Percentiles rank a stretch among this genome's conserved stretches.
phyloP scores from a whole-genome alignment of 2,329 filamentous ascomycete species.

The Chaetomium sp. region DNA sequence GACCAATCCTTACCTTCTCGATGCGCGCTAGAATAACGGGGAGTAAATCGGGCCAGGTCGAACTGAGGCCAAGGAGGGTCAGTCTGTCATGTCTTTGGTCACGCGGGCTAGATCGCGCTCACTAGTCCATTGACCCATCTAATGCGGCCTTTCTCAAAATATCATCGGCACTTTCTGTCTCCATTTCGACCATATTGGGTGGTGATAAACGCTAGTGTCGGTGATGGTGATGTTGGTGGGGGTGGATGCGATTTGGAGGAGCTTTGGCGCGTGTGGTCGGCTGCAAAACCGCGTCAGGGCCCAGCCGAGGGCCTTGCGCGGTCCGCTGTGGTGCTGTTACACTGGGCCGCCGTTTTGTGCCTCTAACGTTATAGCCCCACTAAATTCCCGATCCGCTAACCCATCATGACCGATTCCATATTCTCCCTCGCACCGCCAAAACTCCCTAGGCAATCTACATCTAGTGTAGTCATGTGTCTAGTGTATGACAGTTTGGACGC shows the following conservation, averaged over 20 bases:
- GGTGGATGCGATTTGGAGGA: not conserved
- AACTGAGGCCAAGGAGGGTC: constrained; percentile 37
- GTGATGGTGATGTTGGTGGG: not conserved
- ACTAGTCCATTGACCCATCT: constrained; percentile 52
- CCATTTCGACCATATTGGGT: constrained; percentile 36
- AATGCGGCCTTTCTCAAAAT: constrained; percentile 42
- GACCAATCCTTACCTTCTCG: constrained; percentile 46
- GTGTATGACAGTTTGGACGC: no score
- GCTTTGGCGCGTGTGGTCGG: constrained; percentile 13
- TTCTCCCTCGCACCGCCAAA: no score
- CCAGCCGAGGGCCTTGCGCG: no score
- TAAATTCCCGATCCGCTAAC: no score
- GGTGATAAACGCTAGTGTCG: no score
- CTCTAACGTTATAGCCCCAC: no score
- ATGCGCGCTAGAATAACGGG: constrained; percentile 60
- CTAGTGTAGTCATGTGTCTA: no score
- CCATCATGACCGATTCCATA: no score
- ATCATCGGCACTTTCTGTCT: constrained; percentile 48
- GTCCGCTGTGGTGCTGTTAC: no score
- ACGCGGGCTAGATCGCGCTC: constrained; percentile 26
- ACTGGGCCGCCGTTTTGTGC: no score
- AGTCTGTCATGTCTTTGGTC: constrained; percentile 4
- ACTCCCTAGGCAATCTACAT: no score
- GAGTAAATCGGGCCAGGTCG: constrained; percentile 62
- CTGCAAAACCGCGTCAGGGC: constrained; percentile 1